Base-by-base conservation (phyloP, 116 monocot species). In the Trichopus zeylanicus region DNA sequence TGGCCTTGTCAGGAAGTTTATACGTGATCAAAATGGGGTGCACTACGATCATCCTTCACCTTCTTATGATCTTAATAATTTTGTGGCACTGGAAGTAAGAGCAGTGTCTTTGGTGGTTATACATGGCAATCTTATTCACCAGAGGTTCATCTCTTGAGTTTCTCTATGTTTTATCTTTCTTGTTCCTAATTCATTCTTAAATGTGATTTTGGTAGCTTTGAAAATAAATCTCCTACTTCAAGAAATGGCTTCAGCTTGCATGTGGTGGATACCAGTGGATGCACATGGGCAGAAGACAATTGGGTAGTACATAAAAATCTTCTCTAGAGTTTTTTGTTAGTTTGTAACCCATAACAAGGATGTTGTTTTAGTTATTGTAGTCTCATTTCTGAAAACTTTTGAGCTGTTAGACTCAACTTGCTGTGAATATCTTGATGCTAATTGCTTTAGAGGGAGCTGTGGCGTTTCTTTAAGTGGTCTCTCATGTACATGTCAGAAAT, bases 121-220 rank as follows among this genome's bases (percentile, higher is more conserved):
- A 73, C 91, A 97, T 77, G 97, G 97, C 52, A 75, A 97, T 62
- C 81, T 91, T 67, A 62, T 97, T 28, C 91, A 97, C 74, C 84
- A 87, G 65, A 97, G 97, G 97, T 91, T 25, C 63, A 26, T 32
- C 25, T 58, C 13, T 26, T 22, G 19, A 37, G 12, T 18, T 18
- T 7, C 67, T 24, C 18, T 59, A 26, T 27, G n/a, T 7, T n/a
- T 30, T 3, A 25, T 62, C 1, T 33, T 34, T 31, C 2, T 56
- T 1, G n/a, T 27, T 37, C 19, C 26, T 60, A 42, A 34, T 66
- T 48, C 15, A 37, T 46, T 47, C 10, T 28, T 25, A 46, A 10
- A 46, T 52, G 7, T 57, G 5, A 27, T 56, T 48, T 61, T 57
- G 46, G 39, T 73, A 97, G 97, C 32, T 85, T 84, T 67, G 91